Conservation (phyloP, 768 basidiomycete genomes). For the Lactarius evosmus region DNA sequence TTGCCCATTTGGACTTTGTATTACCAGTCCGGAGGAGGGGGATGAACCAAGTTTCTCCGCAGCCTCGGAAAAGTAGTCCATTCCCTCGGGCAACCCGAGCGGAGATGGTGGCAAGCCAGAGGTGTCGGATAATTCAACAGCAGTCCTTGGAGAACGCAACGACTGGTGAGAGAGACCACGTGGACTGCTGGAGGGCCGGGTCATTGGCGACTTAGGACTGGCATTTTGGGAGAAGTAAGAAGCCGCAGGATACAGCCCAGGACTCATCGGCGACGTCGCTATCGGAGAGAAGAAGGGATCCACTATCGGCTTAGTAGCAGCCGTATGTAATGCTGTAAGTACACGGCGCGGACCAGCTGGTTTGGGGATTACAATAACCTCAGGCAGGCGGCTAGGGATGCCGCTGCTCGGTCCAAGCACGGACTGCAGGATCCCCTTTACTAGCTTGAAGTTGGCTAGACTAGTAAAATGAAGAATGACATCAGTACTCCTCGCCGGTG, state of each 20-base stretch:
- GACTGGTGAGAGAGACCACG: constrained; percentile 65
- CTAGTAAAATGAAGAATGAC: constrained; percentile 91
- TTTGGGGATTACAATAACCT: constrained; percentile 96
- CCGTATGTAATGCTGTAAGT: constrained; percentile 88
- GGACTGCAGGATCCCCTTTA: constrained; percentile 81
- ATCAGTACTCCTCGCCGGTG: constrained; percentile 37
- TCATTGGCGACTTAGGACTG: constrained; percentile 43
- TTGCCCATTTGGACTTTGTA: constrained; percentile 90
- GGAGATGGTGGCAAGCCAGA: constrained; percentile 62
- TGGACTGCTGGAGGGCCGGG: constrained; percentile 44
- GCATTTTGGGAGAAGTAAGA: constrained; percentile 41
- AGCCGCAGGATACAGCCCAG: constrained; percentile 50
- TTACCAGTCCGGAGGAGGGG: constrained; percentile 81
- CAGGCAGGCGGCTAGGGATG: constrained; percentile 56
- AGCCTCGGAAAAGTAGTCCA: constrained; percentile 71
- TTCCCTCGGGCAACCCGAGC: constrained; percentile 61
- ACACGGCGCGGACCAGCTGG: constrained; percentile 94
- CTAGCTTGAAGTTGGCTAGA: constrained; percentile 80
- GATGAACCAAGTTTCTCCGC: constrained; percentile 70
- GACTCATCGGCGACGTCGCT: constrained; percentile 84
- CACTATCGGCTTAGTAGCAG: constrained; percentile 77
- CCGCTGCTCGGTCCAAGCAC: constrained; percentile 49
- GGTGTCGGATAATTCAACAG: constrained; percentile 35
- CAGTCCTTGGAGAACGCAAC: constrained; percentile 50
- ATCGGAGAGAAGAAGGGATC: constrained; percentile 95